Evolutionary conservation across 116 monocot genomes (phyloP), one percentile per base, ranked within the genome.

Genomic region (Dioscorea cayenensis): DNA sequence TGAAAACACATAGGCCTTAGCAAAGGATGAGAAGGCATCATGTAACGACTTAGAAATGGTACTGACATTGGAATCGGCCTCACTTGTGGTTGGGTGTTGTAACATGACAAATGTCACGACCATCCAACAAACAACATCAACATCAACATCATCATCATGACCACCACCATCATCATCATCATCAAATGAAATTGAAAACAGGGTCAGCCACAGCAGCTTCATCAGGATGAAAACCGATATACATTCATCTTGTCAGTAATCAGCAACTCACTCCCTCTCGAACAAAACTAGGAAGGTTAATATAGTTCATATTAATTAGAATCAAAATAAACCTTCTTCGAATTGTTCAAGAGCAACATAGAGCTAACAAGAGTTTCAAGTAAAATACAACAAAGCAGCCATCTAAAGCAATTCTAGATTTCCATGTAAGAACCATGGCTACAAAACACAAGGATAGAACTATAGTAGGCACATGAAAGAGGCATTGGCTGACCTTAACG

Each of bases 211-310:
- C 52, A 7, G 52, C 9, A 25, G 2, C 52, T 52, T 52, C 52
- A 52, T 52, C 52, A 52, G 52, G 14, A 52, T 16, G 52, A 52
- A 52, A 0, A 16, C 52, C 18, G 6, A 38, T 38, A 14, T 52
- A 3, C 52, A 52, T 3, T 52, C 52, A 52, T 52, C 52, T 52
- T 52, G 18, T 14, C 52, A 52, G 13, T 23, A 71, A 69, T 63
- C 72, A 71, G 72, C 77, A 61, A 78, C 49, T 51, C 36, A 76
- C 51, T 66, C 71, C 3, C 3, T 72, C 69, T 70, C 76, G 51
- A 35, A 83, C 38, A 38, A 38, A 38, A 38, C 38, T 38, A 38
- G 38, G 38, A 78, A 25, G 25, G 25, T 0, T 25, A 1, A 25
- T 25, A 25, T 25, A 25, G 25, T 25, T 25, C 25, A 25, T 25